A percentile compares a stretch with the other conserved stretches of the same genome.
Conservation (phyloP, 768 basidiomycete genomes). For the Panaeolus papilionaceus region DNA sequence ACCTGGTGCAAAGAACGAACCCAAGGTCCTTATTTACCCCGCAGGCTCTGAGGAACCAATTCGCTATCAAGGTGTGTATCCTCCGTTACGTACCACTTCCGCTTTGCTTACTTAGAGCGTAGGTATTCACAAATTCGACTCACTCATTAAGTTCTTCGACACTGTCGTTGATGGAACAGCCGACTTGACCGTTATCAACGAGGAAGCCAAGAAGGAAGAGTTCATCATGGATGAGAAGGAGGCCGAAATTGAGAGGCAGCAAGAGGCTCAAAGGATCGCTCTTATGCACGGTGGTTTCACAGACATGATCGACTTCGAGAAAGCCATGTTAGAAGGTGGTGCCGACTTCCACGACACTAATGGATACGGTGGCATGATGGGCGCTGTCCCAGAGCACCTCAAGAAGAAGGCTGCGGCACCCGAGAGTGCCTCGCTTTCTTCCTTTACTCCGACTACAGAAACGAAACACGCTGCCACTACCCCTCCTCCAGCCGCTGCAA, state of each 20-base stretch:
- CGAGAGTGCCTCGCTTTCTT: constrained; percentile 13
- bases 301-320: constrained; percentile 58
- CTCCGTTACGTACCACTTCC: neutral
- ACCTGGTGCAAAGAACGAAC: constrained; percentile 52
- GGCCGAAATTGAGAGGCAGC: constrained; percentile 53
- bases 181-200: constrained; percentile 53
- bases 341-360: constrained; percentile 49
- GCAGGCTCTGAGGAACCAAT: constrained; percentile 60
- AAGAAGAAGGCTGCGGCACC: constrained; percentile 34
- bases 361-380: constrained; percentile 52
- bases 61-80: constrained; percentile 67
- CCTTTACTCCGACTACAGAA: constrained; percentile 8
- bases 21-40: constrained; percentile 78
- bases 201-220: constrained; percentile 48
- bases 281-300: constrained; percentile 57
- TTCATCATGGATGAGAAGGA: constrained; percentile 45
- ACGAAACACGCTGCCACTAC: constrained; percentile 18
- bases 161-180: constrained; percentile 72
- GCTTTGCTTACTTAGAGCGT: constrained; percentile 5
- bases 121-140: constrained; percentile 78
- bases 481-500: constrained; percentile 9
- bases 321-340: constrained; percentile 49
- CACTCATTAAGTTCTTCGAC: constrained; percentile 76
- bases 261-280: constrained; percentile 59
- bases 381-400: constrained; percentile 35